Base-by-base conservation (phyloP, 1,284 basidiomycete species). In the Bjerkandera adusta region DNA sequence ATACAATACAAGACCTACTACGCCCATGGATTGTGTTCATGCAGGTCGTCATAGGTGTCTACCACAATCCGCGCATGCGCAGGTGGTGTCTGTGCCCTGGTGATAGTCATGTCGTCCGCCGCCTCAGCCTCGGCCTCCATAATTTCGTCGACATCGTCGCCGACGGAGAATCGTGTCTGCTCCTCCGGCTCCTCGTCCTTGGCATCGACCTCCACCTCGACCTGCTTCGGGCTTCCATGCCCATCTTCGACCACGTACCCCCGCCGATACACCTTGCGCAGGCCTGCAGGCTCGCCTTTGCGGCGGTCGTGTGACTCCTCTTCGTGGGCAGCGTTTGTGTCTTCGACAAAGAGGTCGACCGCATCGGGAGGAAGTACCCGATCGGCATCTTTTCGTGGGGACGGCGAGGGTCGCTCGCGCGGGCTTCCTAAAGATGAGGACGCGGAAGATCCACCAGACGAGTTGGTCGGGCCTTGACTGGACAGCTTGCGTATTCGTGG, bases 291-390 rank as follows among this genome's bases (percentile, higher is more conserved):
- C 49, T 81, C 79, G 18, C 79, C 79, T 49, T 74, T 77, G 45
- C 73, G 62, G 36, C 79, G 68, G 53, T 82, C 78, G 22, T 70
- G 66, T 22, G 65, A 65, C 58, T 71, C 67, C 41, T 73, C 73
- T 42, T 75, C 73, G 44, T 78, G 71, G 18, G 71, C 74, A 10
- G 77, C 77, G 8, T 69, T 60, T 5, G 61, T 52, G 55, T 83
- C 83, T 58, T 85, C 83, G 1, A 89, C 79, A 2, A 92, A 74
- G 10, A 93, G 70, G 61, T 93, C 89, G 3, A 92, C 81, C 1
- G 88, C 89, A 54, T 91, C 89, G 0, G 78, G 73, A 1, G 83
- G 85, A 11, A 87, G 64, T 3, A 70, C 65, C 5, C 50, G 73
- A 55, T 57, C 62, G 22, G 51, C 62, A 49, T 59, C 70, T 45